Evolutionary conservation across 106 monocot species (phyloP).

Genomic region (Dioscorea alata): DNA sequence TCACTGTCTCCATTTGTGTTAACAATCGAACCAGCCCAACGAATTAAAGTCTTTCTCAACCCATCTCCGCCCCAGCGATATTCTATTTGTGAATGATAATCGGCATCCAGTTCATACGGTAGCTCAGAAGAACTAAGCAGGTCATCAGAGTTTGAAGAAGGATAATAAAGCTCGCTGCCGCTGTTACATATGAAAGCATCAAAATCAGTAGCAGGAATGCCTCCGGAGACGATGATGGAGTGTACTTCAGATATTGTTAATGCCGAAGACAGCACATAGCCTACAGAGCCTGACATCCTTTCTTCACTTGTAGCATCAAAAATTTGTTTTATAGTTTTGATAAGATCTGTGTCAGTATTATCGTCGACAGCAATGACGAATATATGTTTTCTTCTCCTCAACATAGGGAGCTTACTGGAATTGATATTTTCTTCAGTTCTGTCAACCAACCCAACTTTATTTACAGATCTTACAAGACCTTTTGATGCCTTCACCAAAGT

Average conservation of each 20-base stretch:
- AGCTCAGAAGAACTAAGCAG: conserved; percentile 44
- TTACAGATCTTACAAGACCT: conserved; percentile 26
- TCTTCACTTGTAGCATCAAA: conserved; percentile 41
- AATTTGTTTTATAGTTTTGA: conserved; percentile 42
- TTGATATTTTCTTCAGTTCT: conserved; percentile 28
- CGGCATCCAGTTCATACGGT: conserved; percentile 63
- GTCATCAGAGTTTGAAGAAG: conserved; percentile 58
- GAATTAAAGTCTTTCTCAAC: conserved; percentile 78
- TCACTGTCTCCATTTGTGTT: conserved; percentile 47
- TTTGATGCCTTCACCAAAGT: conserved; percentile 48
- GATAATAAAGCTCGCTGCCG: conserved; percentile 91
- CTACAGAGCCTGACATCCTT: conserved; percentile 38
- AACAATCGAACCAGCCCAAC: conserved; percentile 70
- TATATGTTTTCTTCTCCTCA: conserved; percentile 72
- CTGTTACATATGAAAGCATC: conserved; percentile 96
- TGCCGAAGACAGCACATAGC: conserved; percentile 71
- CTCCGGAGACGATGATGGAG: conserved; percentile 48
- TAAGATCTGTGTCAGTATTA: conserved; percentile 32
- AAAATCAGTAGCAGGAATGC: conserved; percentile 62
- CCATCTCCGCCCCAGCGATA: conserved; percentile 97
- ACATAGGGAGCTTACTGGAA: conserved; percentile 46
- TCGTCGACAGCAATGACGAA: conserved; percentile 84
- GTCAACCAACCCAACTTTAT: conserved; percentile 37
- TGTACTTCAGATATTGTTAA: conserved; percentile 74
- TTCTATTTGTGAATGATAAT: conserved; percentile 95